Evolutionary conservation across 768 basidiomycete species (phyloP), one percentile per base, ranked within the genome.

Genomic region (Suillus clintonianus): DNA sequence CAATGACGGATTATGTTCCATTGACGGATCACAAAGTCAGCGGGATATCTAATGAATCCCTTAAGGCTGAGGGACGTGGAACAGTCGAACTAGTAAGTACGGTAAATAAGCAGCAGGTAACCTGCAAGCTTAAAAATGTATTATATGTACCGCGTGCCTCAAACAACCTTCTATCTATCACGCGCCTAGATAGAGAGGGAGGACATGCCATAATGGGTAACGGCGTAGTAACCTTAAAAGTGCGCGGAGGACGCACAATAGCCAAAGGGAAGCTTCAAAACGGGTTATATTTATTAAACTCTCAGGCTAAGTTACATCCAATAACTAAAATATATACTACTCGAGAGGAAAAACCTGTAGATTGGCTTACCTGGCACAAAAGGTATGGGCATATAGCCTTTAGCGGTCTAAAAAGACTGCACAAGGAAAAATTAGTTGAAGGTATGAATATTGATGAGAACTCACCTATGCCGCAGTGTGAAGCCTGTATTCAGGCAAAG

Each of bases 401-500:
- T 5, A 60, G 42, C 32, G 59, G 59, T 3, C 43, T 60, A 10
- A n/a, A 47, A 30, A 1, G 27, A 3, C 32, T 36, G 27, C n/a
- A 45, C n/a, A 19, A 14, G 4, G 22, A 60, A 32, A 17, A 30
- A 8, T n/a, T 60, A 47, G 59, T 60, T 1, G 48, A 45, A 7
- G 41, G 43, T 4, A n/a, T 60, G 34, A 34, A 15, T 22, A 19
- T 37, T 11, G 10, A 14, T 17, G n/a, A 17, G 39, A 43, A 41
- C 57, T 45, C 24, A 30, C 27, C 43, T 17, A n/a, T 30, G 14
- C 37, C 37, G 3, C 9, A 60, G 7, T 60, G 59, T 36, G 43
- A 60, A 22, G 42, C 61, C 1, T 65, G 65, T 19, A 60, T 60
- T 6, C 48, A 60, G 24, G 39, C 61, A 7, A 65, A 65, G 17